phyloP scores from a whole-genome alignment of 2,329 filamentous ascomycete genomes.

The Fusarium virguliforme region DNA sequence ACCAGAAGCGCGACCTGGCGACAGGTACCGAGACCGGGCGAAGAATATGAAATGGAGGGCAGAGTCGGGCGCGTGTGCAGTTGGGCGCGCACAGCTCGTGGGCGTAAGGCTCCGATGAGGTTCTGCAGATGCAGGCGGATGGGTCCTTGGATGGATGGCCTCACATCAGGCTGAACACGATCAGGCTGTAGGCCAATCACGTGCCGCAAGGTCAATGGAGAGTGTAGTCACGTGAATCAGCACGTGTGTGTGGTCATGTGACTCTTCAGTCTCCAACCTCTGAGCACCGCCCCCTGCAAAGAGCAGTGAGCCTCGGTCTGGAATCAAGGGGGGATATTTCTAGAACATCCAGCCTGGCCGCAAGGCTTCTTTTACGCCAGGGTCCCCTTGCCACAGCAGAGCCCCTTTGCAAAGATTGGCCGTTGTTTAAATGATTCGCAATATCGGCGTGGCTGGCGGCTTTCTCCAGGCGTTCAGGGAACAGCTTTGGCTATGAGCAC shows the following conservation, averaged over 20 bases:
- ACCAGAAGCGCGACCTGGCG: constrained; percentile 42
- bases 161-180: constrained; percentile 47
- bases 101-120: constrained; percentile 49
- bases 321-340: constrained; percentile 27
- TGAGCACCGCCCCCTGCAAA: constrained; percentile 20
- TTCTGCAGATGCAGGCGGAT: constrained; percentile 48
- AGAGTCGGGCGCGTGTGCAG: constrained; percentile 47
- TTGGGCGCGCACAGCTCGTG: constrained; percentile 50
- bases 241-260: constrained; percentile 16
- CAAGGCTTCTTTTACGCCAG: constrained; percentile 17
- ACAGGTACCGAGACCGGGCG: constrained; percentile 39
- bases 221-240: not conserved
- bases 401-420: constrained; percentile 21
- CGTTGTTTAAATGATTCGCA: constrained; percentile 22
- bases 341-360: constrained; percentile 12
- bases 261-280: not conserved
- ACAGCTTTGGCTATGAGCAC: not conserved
- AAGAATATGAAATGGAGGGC: constrained; percentile 39
- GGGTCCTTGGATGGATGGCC: constrained; percentile 41
- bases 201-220: not conserved
- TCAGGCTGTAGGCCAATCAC: constrained; percentile 45
- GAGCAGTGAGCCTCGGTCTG: not conserved
- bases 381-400: constrained; percentile 17
- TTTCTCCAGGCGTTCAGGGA: constrained; percentile 26
- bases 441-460: constrained; percentile 22